These are phyloP conservation scores for Fusarium sp. DNA, from an alignment of 2,329 filamentous ascomycete genomes.

Conservation along the genomic window DNA sequence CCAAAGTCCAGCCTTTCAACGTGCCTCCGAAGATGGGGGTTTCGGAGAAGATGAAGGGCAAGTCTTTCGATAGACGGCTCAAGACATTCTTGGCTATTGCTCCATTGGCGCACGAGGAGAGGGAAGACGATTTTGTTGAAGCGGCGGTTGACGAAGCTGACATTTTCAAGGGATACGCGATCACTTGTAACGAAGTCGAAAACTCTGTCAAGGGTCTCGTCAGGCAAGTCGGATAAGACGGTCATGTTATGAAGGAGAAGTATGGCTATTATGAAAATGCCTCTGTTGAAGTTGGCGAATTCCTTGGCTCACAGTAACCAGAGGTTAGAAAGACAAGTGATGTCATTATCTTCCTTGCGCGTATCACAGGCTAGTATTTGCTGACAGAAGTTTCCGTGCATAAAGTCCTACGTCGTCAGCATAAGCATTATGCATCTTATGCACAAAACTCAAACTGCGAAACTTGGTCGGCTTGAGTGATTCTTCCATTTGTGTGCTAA, in stretches of 20 bases:
- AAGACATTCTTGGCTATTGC: background rate
- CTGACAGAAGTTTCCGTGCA: background rate
- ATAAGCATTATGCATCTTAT: background rate
- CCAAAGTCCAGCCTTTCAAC: background rate
- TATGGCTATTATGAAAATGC: background rate
- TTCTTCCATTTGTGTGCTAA: accelerated
- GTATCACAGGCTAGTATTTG: background rate
- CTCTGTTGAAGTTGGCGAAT: too few relatives aligned
- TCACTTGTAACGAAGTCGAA: background rate
- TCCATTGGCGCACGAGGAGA: background rate
- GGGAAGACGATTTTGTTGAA: background rate
- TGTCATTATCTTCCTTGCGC: accelerated
- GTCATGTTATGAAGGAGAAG: accelerated
- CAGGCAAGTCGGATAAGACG: background rate
- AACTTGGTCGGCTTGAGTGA: background rate
- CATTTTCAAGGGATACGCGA: accelerated
- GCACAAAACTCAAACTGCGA: accelerated
- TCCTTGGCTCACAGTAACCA: accelerated
- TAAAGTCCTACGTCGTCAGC: background rate
- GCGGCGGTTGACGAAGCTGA: background rate
- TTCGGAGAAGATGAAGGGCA: background rate
- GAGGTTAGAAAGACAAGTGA: background rate
- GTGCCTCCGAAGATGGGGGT: background rate
- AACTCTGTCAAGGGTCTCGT: background rate
- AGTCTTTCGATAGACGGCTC: background rate